phyloP scores from a whole-genome alignment of 352 stramenopile genomes.

The Salisapilia sapeloensis region DNA sequence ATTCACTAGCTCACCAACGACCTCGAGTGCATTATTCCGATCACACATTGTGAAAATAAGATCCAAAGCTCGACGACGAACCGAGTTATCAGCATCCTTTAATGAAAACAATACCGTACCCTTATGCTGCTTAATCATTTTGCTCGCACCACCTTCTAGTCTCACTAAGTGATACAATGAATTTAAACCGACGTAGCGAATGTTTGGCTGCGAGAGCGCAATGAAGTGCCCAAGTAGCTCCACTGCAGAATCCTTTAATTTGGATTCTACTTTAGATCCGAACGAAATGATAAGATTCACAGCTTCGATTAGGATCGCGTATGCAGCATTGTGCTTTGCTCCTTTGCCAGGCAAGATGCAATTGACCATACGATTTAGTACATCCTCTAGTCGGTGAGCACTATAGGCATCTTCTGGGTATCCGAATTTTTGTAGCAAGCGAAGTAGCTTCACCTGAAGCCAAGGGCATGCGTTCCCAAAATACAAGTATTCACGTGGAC shows the following conservation, averaged over 20 bases:
- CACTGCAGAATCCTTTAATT: conserved; percentile 85
- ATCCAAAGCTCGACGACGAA: conserved; percentile 90
- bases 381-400: conserved; percentile 72
- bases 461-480: conserved; percentile 93
- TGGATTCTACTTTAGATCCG: conserved; percentile 69
- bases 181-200: conserved; percentile 94
- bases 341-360: conserved; percentile 65
- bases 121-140: conserved; percentile 90
- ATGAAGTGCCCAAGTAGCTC: conserved; percentile 94
- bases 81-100: conserved; percentile 93
- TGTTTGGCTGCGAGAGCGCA: conserved; percentile 93
- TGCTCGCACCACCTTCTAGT: conserved; percentile 64
- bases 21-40: conserved; percentile 86
- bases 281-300: conserved; percentile 95
- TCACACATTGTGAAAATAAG: conserved; percentile 98
- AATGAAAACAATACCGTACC: conserved; percentile 90
- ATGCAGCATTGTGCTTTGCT: conserved; percentile 93
- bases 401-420: conserved; percentile 29
- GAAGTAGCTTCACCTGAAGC: conserved; percentile 89
- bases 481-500: conserved; percentile 93
- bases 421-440: conserved; percentile 89
- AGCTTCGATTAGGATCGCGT: conserved; percentile 94
- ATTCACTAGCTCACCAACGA: conserved; percentile 93
- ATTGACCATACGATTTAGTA: conserved; percentile 85
- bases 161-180: conserved; percentile 92